Evolutionary conservation across 2,329 filamentous ascomycete species (phyloP).

Genomic region (Aspergillus sp.): DNA sequence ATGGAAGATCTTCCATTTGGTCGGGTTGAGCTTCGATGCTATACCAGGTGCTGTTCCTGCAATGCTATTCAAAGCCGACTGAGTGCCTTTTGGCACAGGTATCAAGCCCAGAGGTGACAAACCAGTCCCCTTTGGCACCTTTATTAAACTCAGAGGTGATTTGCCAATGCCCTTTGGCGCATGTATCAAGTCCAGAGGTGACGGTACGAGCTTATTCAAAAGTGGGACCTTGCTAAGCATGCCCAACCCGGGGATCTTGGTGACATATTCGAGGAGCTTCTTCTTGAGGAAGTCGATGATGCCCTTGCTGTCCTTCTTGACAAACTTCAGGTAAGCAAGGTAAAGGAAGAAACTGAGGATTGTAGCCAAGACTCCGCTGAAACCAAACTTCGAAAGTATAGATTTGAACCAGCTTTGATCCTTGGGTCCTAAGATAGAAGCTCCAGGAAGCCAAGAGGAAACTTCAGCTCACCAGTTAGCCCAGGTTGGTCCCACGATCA

Average conservation of each 20-base stretch:
- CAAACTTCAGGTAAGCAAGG: neutral
- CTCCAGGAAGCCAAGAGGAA: neutral
- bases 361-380: neutral
- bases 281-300: neutral
- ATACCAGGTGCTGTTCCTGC: slow-evolving; percentile 3
- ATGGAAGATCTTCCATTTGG: slow-evolving; percentile 3
- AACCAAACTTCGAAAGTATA: neutral
- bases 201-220: neutral
- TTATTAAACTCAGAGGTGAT: too few species aligned
- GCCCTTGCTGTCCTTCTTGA: neutral
- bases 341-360: neutral
- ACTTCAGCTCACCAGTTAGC: neutral
- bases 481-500: neutral
- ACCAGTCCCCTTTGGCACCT: too few species aligned
- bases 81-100: neutral
- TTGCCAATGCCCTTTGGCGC: too few species aligned
- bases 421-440: neutral
- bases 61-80: slow-evolving; percentile 4
- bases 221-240: neutral
- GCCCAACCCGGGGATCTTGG: neutral
- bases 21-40: slow-evolving; percentile 4
- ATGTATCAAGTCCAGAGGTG: neutral
- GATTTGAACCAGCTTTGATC: neutral
- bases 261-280: neutral
- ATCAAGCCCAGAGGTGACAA: too few species aligned